Evolutionary conservation across 352 stramenopile genomes (phyloP), one percentile per base, ranked within the genome.

Genomic region (Pilasporangium apinafurcum): DNA sequence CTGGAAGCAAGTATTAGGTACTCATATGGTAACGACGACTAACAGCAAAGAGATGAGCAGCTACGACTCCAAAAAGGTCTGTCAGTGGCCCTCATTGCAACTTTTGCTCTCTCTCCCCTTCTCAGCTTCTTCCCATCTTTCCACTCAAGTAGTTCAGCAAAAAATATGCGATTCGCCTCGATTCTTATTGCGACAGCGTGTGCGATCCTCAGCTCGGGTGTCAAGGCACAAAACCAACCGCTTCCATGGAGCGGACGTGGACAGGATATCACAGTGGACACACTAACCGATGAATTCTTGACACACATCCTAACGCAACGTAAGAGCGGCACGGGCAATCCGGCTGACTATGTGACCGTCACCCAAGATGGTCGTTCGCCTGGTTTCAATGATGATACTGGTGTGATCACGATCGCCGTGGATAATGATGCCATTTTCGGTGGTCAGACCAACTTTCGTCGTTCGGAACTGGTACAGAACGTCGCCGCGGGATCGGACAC

Each of bases 281-380:
- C 68, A 36, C 66, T 84, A 29, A 60, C 46, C 24, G 47, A 58
- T 47, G 71, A 86, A 54, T 84, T 73, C 57, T 44, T 73, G 66
- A 68, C 65, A 21, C 74, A 86, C 44, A 86, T 86, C 53, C 54
- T 86, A 22, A 80, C 56, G 56, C 64, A 74, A 56, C 74, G 70
- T 37, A 60, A 82, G 48, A 66, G n/a, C n/a, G 31, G 14, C 31
- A 36, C 16, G 31, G 14, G 20, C 5, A 17, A 51, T 31, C 49
- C 54, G 4, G 59, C 50, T n/a, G 46, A 62, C 54, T 65, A 61
- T 38, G 49, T 68, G 30, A 59, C 44, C 22, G 45, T 68, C 29
- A 44, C 44, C 42, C 26, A 47, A 13, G 42, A 53, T 22, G 40
- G 49, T 27, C 51, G 59, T 35, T 61, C 49, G 30, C 59, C 54